A percentile compares a stretch with the other conserved stretches of the same genome.
phyloP scores from a whole-genome alignment of 2,329 filamentous ascomycete species.

The Xylaria sp. region DNA sequence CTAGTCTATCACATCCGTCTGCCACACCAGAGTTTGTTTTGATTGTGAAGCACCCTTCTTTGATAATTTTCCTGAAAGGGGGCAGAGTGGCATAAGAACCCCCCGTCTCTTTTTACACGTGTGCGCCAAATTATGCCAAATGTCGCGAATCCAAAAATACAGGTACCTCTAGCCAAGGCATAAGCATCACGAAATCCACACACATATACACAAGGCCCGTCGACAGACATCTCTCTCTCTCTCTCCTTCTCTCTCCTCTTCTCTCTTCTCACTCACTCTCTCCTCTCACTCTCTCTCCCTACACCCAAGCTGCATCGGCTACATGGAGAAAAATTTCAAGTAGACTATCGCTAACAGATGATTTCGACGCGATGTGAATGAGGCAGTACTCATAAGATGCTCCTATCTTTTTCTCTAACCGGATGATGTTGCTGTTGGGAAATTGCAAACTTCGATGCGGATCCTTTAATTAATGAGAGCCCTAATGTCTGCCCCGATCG shows the following conservation, averaged over 20 bases:
- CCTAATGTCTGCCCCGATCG: constrained; percentile 43
- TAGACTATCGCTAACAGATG: constrained; percentile 11
- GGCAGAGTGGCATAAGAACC: neutral
- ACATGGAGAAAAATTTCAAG: constrained; percentile 3
- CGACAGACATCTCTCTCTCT: neutral
- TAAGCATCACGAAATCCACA: constrained; percentile 6
- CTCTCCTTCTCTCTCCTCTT: no score
- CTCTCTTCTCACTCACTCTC: no score
- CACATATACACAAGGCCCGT: constrained; percentile 14
- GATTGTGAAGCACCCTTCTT: constrained; percentile 6
- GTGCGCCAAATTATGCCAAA: constrained; percentile 7
- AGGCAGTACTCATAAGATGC: constrained; percentile 12
- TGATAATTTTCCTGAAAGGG: neutral
- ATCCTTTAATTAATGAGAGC: constrained; percentile 40
- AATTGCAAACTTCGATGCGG: constrained; percentile 18
- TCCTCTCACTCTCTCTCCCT: neutral
- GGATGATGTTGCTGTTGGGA: constrained; percentile 18
- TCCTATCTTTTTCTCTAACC: constrained; percentile 24
- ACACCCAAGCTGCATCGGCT: constrained; percentile 7
- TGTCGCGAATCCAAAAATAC: constrained; percentile 8
- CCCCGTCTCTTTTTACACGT: constrained; percentile 2
- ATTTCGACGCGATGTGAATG: constrained; percentile 10
- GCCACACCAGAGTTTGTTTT: constrained; percentile 12
- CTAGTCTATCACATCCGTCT: constrained; percentile 29
- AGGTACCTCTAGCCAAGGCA: constrained; percentile 4